Conservation (phyloP, 2,329 filamentous ascomycete species). For the Ophiocordyceps unilateralis region DNA sequence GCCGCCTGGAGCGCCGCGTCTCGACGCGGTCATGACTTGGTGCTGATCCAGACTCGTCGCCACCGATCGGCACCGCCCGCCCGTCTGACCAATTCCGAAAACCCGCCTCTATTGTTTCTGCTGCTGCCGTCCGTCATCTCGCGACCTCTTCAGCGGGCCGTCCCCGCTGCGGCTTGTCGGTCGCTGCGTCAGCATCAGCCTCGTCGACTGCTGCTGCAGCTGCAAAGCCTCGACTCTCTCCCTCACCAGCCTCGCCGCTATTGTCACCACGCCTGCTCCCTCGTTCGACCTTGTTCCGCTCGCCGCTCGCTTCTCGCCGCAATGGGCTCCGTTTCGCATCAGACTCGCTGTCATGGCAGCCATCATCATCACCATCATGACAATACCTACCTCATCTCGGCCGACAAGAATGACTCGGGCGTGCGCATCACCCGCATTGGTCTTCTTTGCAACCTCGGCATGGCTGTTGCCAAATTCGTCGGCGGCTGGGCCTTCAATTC, state of each 20-base stretch:
- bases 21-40: not conserved
- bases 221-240: not conserved
- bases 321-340: conserved; percentile 14
- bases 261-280: conserved; percentile 1
- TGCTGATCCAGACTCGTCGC: not conserved
- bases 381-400: conserved; percentile 83
- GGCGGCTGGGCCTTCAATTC: conserved; percentile 93
- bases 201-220: not conserved
- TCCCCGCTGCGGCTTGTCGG: not conserved
- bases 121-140: too few relatives aligned
- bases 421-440: conserved; percentile 44
- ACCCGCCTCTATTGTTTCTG: too few relatives aligned
- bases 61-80: conserved; percentile 1
- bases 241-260: conserved; percentile 1
- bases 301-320: conserved; percentile 8
- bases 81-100: not conserved
- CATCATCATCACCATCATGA: conserved; percentile 60
- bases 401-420: conserved; percentile 55
- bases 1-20: conserved; percentile 4
- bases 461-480: conserved; percentile 84
- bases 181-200: not conserved
- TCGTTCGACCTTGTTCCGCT: conserved; percentile 6
- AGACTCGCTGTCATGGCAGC: conserved; percentile 14
- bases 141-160: too few relatives aligned
- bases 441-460: conserved; percentile 67